Evolutionary conservation across 306 rosid genomes (phyloP).

Genomic region (Rubus idaeus): DNA sequence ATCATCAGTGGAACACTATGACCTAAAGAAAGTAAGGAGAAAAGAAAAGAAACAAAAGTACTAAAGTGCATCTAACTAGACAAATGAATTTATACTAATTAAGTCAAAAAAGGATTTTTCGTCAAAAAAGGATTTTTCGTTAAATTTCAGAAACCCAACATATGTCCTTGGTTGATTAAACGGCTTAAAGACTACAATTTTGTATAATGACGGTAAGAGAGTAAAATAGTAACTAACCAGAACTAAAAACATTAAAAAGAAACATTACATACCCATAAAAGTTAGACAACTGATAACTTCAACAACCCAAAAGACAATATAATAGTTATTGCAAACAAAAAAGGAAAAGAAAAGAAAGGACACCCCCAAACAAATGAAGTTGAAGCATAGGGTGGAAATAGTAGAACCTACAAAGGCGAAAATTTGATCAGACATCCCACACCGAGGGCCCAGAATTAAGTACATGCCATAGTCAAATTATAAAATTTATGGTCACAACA

Average conservation of each 20-base stretch:
- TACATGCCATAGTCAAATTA: not conserved
- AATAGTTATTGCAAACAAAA: not conserved
- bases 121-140: not conserved
- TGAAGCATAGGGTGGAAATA: not conserved
- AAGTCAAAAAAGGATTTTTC: not conserved
- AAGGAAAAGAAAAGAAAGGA: not conserved
- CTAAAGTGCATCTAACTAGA: not conserved
- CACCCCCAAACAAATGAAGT: too few species aligned
- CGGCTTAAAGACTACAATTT: not conserved
- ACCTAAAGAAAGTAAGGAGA: not conserved
- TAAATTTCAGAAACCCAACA: not conserved
- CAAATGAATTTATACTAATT: not conserved
- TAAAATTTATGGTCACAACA: not conserved
- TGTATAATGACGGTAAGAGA: not conserved
- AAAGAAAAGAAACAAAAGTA: not conserved
- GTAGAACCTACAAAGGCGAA: not conserved
- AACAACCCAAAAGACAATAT: not conserved
- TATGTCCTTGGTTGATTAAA: not conserved
- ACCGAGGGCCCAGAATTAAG: not conserved
- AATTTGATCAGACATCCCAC: not conserved
- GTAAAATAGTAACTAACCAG: not conserved
- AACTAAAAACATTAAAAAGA: not conserved
- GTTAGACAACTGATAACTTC: not conserved
- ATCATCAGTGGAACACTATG: conserved; percentile 12
- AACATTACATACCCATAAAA: not conserved